Evolutionary conservation across 2,329 filamentous ascomycete species (phyloP), one percentile per base, ranked within the genome.

Genomic region (Diaporthe sp.): DNA sequence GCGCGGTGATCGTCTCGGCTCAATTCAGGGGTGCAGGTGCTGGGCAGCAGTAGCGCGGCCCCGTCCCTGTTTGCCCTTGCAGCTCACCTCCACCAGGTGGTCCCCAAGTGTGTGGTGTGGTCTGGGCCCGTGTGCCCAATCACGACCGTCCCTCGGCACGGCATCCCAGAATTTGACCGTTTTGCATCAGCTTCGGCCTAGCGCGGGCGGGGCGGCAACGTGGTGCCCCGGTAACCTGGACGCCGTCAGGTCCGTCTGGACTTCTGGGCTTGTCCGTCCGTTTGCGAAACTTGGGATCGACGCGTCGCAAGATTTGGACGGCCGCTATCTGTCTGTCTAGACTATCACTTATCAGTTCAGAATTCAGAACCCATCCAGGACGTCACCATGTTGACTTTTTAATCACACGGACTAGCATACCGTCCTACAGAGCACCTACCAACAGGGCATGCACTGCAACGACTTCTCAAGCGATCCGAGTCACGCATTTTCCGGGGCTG

Each of bases 121-220:
- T 28, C 60, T 28, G 37, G n/a, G 13, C 4, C n/a, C 25, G 15
- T 10, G 15, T 44, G 15, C 13, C 65, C 65, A 68, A 68, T 68
- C 65, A 68, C 65, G 34, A 10, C 65, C 31, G 31, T 39, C 46
- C 44, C 46, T 68, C 65, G 65, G 65, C 46, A 68, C 46, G 25
- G 31, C 44, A 12, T 37, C 62, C 62, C 44, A 68, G 62, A 7
- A 17, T 53, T 39, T 49, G 65, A 53, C 65, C 65, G 65, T 68
- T 68, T 53, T 53, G 31, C 65, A 68, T 68, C 65, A 68, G 65
- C 65, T 67, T 73, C 72, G 49, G 49, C 46, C 58, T 73, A 73
- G 72, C 60, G 72, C 37, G 60, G 60, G 72, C 72, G 72, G 72
- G 72, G 58, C 58, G 71, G 62, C 60, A 67, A 55, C 72, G 62